These are phyloP conservation scores for Arbutus unedo DNA, from an alignment of 148 eudicot genomes.

Conservation along the genomic window DNA sequence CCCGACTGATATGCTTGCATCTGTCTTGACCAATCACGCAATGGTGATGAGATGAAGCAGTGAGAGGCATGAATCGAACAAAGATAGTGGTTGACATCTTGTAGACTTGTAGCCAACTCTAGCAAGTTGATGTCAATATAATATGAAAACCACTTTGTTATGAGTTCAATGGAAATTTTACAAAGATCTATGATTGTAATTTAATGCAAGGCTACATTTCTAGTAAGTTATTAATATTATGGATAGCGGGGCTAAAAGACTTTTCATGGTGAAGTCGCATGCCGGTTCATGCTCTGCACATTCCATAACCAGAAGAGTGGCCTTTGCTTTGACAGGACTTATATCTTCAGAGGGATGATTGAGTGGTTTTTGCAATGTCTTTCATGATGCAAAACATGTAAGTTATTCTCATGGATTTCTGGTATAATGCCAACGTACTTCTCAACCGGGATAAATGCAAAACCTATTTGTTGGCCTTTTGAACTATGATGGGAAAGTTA, in stretches of 20 bases:
- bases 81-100: too few relatives aligned
- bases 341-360: background rate
- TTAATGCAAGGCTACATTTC: background rate
- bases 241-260: background rate
- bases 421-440: background rate
- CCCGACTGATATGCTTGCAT: too few relatives aligned
- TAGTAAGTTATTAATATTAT: background rate
- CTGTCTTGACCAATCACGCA: too few relatives aligned
- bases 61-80: too few relatives aligned
- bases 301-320: background rate
- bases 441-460: background rate
- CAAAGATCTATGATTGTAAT: background rate
- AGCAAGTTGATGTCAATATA: background rate
- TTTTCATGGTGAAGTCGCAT: background rate
- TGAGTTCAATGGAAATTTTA: background rate
- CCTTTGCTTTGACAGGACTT: background rate
- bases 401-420: background rate
- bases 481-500: too few relatives aligned
- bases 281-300: background rate
- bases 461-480: background rate
- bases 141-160: background rate
- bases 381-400: background rate
- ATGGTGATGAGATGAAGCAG: too few relatives aligned
- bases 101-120: background rate
- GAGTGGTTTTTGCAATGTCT: background rate